These are phyloP conservation scores for Botrytis galanthina DNA, from an alignment of 2,329 filamentous ascomycete genomes.

Conservation along the genomic window DNA sequence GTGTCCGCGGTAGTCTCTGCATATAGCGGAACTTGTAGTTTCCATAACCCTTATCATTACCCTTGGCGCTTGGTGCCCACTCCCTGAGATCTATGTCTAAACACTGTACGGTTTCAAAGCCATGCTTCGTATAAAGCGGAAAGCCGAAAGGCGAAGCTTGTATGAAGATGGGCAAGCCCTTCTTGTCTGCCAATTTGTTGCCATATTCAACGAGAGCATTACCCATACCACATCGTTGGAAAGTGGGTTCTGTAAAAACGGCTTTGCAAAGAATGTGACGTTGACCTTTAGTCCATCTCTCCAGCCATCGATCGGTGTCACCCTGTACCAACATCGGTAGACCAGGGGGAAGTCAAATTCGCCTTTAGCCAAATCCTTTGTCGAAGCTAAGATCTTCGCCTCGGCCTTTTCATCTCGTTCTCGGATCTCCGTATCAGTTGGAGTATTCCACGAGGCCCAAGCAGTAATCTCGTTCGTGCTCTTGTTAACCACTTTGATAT, in stretches of 20 bases:
- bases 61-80: slow-evolving; percentile 8
- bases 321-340: slow-evolving; percentile 2
- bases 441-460: slow-evolving; percentile 5
- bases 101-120: slow-evolving; percentile 16
- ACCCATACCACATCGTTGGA: background rate
- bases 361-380: background rate
- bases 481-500: slow-evolving; percentile 5
- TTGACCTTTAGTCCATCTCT: background rate
- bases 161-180: slow-evolving; percentile 9
- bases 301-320: background rate
- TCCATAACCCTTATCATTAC: slow-evolving; percentile 13
- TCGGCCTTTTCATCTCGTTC: background rate
- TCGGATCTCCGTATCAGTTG: background rate
- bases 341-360: background rate
- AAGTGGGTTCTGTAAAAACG: background rate
- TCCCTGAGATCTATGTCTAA: slow-evolving; percentile 19
- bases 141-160: slow-evolving; percentile 13
- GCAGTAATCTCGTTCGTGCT: background rate
- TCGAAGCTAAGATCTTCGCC: background rate
- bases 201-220: background rate
- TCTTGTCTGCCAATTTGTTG: background rate
- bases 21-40: slow-evolving; percentile 16
- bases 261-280: slow-evolving; percentile 9
- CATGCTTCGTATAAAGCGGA: slow-evolving; percentile 14
- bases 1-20: slow-evolving; percentile 4